Evolutionary conservation across 345 rosid genomes (phyloP).

Genomic region (Fremontodendron californicum): DNA sequence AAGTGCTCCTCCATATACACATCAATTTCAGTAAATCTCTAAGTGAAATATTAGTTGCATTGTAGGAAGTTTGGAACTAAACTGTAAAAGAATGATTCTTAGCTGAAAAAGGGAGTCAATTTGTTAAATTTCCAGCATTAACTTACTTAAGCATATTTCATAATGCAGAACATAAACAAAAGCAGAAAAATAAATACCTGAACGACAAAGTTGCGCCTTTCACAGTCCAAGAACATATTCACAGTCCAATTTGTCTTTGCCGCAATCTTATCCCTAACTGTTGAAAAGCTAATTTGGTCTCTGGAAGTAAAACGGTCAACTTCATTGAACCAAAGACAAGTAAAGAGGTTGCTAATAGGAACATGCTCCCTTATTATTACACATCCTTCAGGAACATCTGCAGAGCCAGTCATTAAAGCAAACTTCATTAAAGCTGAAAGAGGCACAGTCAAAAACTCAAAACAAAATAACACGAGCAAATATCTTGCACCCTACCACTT

Average conservation of each 20-base stretch:
- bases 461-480: background rate
- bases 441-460: background rate
- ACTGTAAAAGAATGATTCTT: too few relatives aligned
- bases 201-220: slow-evolving; percentile 91
- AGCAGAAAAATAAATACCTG: slow-evolving; percentile 50
- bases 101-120: background rate
- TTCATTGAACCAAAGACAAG: slow-evolving; percentile 98
- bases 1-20: too few relatives aligned
- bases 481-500: slow-evolving; percentile 56
- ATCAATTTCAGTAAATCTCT: background rate
- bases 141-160: background rate
- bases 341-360: slow-evolving; percentile 82
- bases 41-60: background rate
- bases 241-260: slow-evolving; percentile 81
- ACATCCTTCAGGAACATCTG: slow-evolving; percentile 99
- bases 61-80: background rate
- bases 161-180: background rate
- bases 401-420: slow-evolving; percentile 23
- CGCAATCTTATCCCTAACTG: slow-evolving; percentile 77
- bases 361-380: slow-evolving; percentile 91
- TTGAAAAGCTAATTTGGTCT: slow-evolving; percentile 96
- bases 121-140: background rate
- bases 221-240: slow-evolving; percentile 92
- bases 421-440: background rate
- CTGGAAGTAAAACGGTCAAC: slow-evolving; percentile 95